Evolutionary conservation across 305 asterid species (phyloP), one percentile per base, ranked within the genome.

Genomic region (Fraxinus greggii): DNA sequence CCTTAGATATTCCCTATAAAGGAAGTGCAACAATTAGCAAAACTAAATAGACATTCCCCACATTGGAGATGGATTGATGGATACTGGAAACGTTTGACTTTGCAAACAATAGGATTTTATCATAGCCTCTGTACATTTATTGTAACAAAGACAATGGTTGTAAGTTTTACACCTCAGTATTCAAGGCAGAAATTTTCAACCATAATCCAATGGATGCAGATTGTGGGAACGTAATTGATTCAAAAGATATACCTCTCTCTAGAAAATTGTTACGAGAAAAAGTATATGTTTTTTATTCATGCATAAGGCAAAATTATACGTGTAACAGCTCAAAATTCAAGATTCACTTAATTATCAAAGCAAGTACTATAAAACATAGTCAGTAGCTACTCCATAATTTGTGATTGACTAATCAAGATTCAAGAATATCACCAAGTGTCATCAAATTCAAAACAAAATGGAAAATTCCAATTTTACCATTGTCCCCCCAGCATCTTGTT

Each of bases 401-500:
- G 24, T 54, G 21, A 54, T n/a, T 54, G 63, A 54, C 5, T 1
- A 54, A 54, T 54, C 74, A 54, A 15, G 23, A 69, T 5, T 3
- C 9, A 67, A 12, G 0, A 5, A 51, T 21, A 17, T 76, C 42
- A 15, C 0, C 23, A 2, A 0, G 8, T 17, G 54, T 12, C 24
- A 1, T 15, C 65, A 54, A 54, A 54, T 1, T 54, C 24, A 54
- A 32, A 78, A 35, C 10, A 38, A 19, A 28, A 33, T 8, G 2
- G 10, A 33, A 78, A 59, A 8, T 6, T 9, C 3, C 10, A 19
- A 75, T 26, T 29, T 40, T 90, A 93, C 95, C 91, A 65, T 70
- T 72, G 88, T 74, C 86, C 92, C 95, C 86, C 91, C 93, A 4
- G 95, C 97, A 76, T 95, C 97, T 86, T 92, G 98, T 88, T 93